Percentiles rank a stretch among this genome's conserved stretches.
phyloP scores from a whole-genome alignment of 257 asterid genomes.

The Solanum pimpinellifolium region DNA sequence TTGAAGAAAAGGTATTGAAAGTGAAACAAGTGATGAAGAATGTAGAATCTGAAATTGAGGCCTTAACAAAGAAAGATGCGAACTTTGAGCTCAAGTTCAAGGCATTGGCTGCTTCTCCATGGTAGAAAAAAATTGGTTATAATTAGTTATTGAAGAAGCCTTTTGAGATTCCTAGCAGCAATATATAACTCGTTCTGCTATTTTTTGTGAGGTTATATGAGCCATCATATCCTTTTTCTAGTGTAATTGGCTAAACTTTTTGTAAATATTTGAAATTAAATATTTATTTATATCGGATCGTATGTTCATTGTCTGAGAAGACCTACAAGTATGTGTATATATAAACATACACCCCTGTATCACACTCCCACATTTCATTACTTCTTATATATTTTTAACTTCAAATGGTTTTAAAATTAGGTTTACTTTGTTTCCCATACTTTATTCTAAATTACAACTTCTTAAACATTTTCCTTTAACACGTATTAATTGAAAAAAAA shows the following conservation, averaged over 20 bases:
- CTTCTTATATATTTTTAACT: no score
- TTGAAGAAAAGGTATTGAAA: conserved; percentile 11
- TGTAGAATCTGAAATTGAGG: conserved; percentile 24
- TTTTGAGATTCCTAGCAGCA: not conserved
- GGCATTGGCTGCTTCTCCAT: conserved; percentile 32
- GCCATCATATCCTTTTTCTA: not conserved
- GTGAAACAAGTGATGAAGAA: conserved; percentile 6
- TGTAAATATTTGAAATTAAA: not conserved
- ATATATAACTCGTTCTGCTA: not conserved
- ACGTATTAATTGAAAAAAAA: no score
- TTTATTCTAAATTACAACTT: no score
- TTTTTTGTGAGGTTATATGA: not conserved
- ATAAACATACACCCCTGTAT: no score
- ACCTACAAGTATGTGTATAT: not conserved
- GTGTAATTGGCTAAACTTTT: not conserved
- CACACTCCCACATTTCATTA: no score
- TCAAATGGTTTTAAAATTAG: no score
- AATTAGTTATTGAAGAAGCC: no score
- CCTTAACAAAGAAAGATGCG: conserved; percentile 15
- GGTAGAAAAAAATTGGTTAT: conserved; percentile 15
- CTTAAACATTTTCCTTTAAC: no score
- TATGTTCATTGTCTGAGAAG: not conserved
- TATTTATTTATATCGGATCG: not conserved
- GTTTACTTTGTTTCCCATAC: no score
- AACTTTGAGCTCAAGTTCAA: conserved; percentile 9